Conservation (phyloP, 441 rosid genomes). For the Syzygium malaccense region DNA sequence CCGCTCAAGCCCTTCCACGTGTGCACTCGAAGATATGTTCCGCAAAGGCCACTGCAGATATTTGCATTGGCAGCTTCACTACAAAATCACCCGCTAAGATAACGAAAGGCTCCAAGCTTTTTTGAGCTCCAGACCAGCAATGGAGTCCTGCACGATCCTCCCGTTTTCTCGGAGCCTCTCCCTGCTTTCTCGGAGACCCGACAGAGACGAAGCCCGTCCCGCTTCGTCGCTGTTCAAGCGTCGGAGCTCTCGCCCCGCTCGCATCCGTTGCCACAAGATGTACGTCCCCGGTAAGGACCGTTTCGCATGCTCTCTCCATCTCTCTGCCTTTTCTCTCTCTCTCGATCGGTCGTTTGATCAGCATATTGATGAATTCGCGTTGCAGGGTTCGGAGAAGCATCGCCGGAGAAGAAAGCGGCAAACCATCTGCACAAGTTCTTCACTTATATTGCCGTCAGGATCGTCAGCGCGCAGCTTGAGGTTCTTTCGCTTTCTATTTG, state of each 20-base stretch:
- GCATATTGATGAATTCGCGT: not conserved
- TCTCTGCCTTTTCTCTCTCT: not conserved
- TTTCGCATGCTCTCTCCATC: not conserved
- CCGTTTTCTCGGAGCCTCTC: constrained; percentile 25
- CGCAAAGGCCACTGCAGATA: not conserved
- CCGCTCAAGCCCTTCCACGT: not conserved
- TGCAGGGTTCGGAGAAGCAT: constrained; percentile 81
- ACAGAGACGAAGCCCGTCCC: constrained; percentile 4
- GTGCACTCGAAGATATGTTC: not conserved
- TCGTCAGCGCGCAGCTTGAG: constrained; percentile 78
- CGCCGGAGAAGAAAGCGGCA: constrained; percentile 81
- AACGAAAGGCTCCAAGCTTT: not conserved
- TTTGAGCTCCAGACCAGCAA: not conserved
- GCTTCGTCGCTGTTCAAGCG: constrained; percentile 6
- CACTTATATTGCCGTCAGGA: constrained; percentile 66
- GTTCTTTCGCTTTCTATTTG: constrained; percentile 20
- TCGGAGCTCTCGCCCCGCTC: constrained; percentile 17
- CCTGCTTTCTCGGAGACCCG: constrained; percentile 21
- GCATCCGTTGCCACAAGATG: constrained; percentile 64
- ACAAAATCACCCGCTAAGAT: not conserved
- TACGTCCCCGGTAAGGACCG: constrained; percentile 68
- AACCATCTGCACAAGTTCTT: constrained; percentile 72
- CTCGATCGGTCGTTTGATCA: not conserved
- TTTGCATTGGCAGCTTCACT: not conserved
- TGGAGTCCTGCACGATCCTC: constrained; percentile 40